phyloP scores from a whole-genome alignment of 257 asterid genomes.

The Solanum etuberosum region DNA sequence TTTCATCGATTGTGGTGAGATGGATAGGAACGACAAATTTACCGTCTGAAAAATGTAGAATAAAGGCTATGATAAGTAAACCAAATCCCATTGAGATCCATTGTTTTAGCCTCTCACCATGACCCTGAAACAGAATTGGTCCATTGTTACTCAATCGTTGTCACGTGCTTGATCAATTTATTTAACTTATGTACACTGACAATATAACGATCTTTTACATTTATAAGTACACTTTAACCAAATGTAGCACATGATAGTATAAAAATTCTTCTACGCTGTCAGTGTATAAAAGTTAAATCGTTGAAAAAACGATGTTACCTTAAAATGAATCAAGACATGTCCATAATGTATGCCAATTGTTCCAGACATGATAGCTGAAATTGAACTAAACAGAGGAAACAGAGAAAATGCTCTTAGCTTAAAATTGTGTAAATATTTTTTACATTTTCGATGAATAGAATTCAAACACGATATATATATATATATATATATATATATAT shows the following conservation, averaged over 20 bases:
- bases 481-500: too few relatives aligned
- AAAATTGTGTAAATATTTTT: not conserved
- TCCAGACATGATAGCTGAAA: conserved; percentile 75
- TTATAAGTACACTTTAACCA: not conserved
- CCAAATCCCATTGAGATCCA: conserved; percentile 69
- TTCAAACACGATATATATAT: not conserved
- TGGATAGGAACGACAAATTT: not conserved
- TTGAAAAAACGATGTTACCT: conserved; percentile 21
- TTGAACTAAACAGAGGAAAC: conserved; percentile 32
- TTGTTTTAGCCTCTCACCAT: conserved; percentile 73
- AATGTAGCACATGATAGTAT: not conserved
- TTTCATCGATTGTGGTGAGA: not conserved
- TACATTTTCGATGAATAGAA: not conserved
- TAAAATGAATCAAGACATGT: conserved; percentile 68
- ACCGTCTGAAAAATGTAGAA: conserved; percentile 86
- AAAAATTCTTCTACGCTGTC: not conserved
- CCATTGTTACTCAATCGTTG: not conserved
- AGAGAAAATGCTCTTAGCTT: not conserved
- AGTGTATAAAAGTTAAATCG: not conserved
- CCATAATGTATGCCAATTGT: conserved; percentile 86
- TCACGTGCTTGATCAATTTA: not conserved
- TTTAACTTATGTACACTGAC: not conserved
- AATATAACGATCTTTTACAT: not conserved
- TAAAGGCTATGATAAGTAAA: conserved; percentile 33
- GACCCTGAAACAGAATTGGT: conserved; percentile 29